Base-by-base conservation (phyloP, 2,329 filamentous ascomycete genomes). In the Fusarium sp. region DNA sequence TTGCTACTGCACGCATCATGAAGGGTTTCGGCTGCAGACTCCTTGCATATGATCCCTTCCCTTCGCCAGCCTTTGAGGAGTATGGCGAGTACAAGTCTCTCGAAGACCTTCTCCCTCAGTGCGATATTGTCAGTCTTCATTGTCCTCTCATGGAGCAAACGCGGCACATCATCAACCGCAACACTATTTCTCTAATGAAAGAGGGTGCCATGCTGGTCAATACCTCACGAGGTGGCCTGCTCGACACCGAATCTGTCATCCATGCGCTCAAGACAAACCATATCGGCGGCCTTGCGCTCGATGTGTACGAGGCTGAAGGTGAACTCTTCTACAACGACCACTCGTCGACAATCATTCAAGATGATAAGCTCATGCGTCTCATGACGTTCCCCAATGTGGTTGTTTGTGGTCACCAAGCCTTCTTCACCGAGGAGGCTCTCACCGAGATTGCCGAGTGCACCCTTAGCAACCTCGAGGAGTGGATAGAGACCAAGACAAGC, bases 331-430 rank as follows among this genome's bases (percentile, higher is more conserved):
- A 92, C 79, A 86, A 89, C 75, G 90, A 92, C 73, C 89, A 91
- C 76, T 91, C 89, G 10, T 86, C 84, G 20, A 86, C 90, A 70
- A 90, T 92, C 75, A 91, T 92, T 71, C 84, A 92, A 55, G 91
- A 93, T 77, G 90, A 93, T 75, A 84, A 88, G 63, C 83, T 93
- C 49, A 91, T 90, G 87, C 87, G 91, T 10, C 81, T 93, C 70
- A 89, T 91, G 81, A 92, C 90, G 2, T 93, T 93, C 75, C 91
- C 87, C 67, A 93, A 93, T 71, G 91, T 92, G 7, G 80, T 93
- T 49, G 83, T 93, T 67, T 91, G 88, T 72, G 90, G 91, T 0
- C 91, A 93, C 75, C 91, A 93, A 83, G 91, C 89, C 3, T 93
- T 93, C 82, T 91, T 93, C 75, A 93, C 91, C 10, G 83, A 87